Evolutionary conservation across 805 yeast genomes (phyloP), one percentile per base, ranked within the genome.

Genomic region (Saturnispora sekii): DNA sequence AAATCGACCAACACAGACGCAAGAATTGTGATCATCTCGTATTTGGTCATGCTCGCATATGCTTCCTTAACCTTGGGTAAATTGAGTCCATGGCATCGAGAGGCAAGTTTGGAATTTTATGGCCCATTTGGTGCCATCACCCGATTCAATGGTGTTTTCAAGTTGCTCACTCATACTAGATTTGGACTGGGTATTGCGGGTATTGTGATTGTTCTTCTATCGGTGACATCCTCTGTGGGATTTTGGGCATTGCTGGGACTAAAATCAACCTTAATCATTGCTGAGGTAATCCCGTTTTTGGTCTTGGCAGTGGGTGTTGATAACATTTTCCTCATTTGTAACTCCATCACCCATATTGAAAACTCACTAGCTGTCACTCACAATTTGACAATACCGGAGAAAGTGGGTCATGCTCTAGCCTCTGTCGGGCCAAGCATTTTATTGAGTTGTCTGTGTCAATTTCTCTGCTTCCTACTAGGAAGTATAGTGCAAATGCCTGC

Each of bases 301-400:
- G 84, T 90, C 11, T 69, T 90, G 47, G 98, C 98, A 0, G 81
- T 90, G 45, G 98, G 98, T n/a, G 53, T 90, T 26, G 98, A 90
- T 64, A 90, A 90, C 60, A 84, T 90, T 21, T 93, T 89, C 57
- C 66, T 90, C 51, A 76, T 90, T 16, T 81, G 87, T 1, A 89
- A 89, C 58, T 95, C 88, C 56, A 67, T 85, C 40, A 75, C 79
- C 36, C 64, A 70, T 15, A 73, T 79, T 28, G 74, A 74, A 39
- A 70, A 64, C 10, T 52, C 70, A 2, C 51, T 54, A 30, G 48
- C 50, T 34, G 18, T 43, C 14, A 52, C 54, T 35, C 66, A 64
- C 40, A 72, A 75, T 41, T 21, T 48, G 16, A 54, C 74, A 0
- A 61, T 81, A 1, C 77, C 79, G 35, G 70, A 74, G 39, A 70